These are phyloP conservation scores for Zychaea mexicana DNA, from an alignment of 371 early-diverging fungal genomes.

Conservation along the genomic window DNA sequence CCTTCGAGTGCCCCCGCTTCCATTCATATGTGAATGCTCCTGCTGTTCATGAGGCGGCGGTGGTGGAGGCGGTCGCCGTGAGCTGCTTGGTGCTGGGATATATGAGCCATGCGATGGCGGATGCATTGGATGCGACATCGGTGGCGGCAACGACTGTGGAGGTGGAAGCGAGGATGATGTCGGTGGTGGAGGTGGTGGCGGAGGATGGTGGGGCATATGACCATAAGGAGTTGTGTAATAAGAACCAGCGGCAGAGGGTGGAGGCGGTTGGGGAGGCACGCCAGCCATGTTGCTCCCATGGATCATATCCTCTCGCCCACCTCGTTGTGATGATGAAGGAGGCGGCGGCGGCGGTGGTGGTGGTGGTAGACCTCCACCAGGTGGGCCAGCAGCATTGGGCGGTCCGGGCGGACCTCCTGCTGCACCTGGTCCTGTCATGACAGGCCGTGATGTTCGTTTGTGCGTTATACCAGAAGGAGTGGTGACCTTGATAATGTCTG, in stretches of 20 bases:
- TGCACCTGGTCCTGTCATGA: too few relatives aligned
- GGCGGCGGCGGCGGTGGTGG: not conserved
- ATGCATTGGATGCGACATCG: conserved; percentile 12
- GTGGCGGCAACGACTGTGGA: conserved; percentile 8
- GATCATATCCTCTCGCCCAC: not conserved
- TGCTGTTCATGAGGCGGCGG: conserved; percentile 7
- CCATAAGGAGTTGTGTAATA: conserved; percentile 16
- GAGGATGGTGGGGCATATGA: conserved; percentile 18
- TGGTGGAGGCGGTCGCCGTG: not conserved
- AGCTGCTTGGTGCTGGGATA: conserved; percentile 7
- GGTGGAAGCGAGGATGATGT: not conserved
- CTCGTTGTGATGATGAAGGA: not conserved
- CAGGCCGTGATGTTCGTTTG: conserved; percentile 27
- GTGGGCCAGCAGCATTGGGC: not conserved
- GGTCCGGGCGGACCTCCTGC: too few relatives aligned
- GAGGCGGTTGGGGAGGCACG: conserved; percentile 9
- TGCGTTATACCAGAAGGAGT: conserved; percentile 85
- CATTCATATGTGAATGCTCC: conserved; percentile 5
- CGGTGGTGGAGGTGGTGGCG: conserved; percentile 11
- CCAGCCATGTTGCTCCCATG: conserved; percentile 3
- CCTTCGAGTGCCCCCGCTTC: conserved; percentile 11
- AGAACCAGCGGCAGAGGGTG: conserved; percentile 2
- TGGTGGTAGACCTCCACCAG: not conserved
- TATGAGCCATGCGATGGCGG: conserved; percentile 7
- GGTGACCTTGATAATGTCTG: conserved; percentile 80